A percentile compares a stretch with the other conserved stretches of the same genome.
Evolutionary conservation across 148 eudicot genomes (phyloP).

Genomic region (Spergularia bocconei): DNA sequence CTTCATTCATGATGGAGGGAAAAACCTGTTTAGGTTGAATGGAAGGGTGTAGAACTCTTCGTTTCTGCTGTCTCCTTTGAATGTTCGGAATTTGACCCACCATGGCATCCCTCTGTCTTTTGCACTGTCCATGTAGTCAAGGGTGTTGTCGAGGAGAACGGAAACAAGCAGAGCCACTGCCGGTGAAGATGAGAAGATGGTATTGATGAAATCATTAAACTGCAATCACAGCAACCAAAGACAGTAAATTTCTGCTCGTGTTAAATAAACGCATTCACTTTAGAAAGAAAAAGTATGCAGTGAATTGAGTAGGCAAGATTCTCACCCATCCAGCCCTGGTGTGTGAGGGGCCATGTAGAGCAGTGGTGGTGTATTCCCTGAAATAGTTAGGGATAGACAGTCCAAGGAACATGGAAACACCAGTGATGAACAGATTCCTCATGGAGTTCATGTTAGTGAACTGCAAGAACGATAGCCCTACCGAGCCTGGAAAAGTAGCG

Average conservation of each 20-base stretch:
- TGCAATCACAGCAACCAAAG: slow-evolving; percentile 37
- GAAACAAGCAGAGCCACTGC: slow-evolving; percentile 80
- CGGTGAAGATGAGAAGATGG: slow-evolving; percentile 86
- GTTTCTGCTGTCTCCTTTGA: slow-evolving; percentile 89
- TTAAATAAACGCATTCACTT: neutral
- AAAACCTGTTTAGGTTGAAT: slow-evolving; percentile 88
- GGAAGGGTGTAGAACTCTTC: slow-evolving; percentile 97
- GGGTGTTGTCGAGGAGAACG: slow-evolving; percentile 92
- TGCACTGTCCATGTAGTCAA: slow-evolving; percentile 86
- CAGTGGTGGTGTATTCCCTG: slow-evolving; percentile 64
- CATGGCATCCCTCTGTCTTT: slow-evolving; percentile 95
- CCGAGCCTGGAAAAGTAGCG: slow-evolving; percentile 54
- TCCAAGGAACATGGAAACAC: slow-evolving; percentile 87
- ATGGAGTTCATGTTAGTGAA: slow-evolving; percentile 98
- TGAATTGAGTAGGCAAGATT: neutral
- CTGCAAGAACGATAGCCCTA: slow-evolving; percentile 91
- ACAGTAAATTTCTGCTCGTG: neutral
- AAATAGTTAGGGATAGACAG: slow-evolving; percentile 91
- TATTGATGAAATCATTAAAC: slow-evolving; percentile 93
- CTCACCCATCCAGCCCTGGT: slow-evolving; percentile 95
- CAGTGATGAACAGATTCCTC: slow-evolving; percentile 88
- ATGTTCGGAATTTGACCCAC: slow-evolving; percentile 95
- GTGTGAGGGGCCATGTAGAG: slow-evolving; percentile 91
- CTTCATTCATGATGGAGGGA: slow-evolving; percentile 74
- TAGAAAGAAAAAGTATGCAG: neutral